Evolutionary conservation across 169 alveolate species (phyloP).

Genomic region (Haemoproteus tartakovskyi): DNA sequence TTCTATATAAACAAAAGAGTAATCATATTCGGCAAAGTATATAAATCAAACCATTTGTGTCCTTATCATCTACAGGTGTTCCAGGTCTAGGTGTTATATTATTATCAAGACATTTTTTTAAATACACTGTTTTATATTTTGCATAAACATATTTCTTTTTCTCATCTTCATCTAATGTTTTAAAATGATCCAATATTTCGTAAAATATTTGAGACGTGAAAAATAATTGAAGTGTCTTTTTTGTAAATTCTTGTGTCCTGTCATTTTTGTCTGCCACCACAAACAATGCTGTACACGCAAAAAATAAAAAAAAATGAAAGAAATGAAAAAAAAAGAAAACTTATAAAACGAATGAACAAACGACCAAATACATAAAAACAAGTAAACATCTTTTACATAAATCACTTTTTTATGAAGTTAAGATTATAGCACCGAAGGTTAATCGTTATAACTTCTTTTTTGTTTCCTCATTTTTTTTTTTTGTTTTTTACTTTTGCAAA

Average conservation of each 20-base stretch:
- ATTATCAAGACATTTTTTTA: constrained; percentile 59
- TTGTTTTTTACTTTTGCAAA: constrained; percentile 39
- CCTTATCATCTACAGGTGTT: constrained; percentile 3
- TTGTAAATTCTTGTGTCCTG: constrained; percentile 25
- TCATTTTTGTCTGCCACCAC: constrained; percentile 54
- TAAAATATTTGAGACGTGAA: constrained; percentile 60
- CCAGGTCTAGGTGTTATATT: constrained; percentile 52
- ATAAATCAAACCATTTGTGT: no score
- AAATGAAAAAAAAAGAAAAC: background rate
- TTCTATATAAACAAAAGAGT: no score
- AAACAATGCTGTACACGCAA: constrained; percentile 10
- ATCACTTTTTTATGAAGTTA: no score
- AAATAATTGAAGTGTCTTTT: constrained; percentile 57
- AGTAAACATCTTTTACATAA: no score
- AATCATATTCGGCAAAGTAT: no score
- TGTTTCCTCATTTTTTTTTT: no score
- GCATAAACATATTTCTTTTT: constrained; percentile 60
- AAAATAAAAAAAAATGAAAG: background rate
- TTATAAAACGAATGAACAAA: background rate
- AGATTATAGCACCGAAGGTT: no score
- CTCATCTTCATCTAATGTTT: constrained; percentile 23
- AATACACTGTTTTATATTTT: constrained; percentile 55
- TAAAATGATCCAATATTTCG: constrained; percentile 59
- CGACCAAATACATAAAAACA: background rate
- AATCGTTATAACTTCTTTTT: no score